Evolutionary conservation across 2,329 filamentous ascomycete species (phyloP), one percentile per base, ranked within the genome.

Genomic region (Elsinoe australis): DNA sequence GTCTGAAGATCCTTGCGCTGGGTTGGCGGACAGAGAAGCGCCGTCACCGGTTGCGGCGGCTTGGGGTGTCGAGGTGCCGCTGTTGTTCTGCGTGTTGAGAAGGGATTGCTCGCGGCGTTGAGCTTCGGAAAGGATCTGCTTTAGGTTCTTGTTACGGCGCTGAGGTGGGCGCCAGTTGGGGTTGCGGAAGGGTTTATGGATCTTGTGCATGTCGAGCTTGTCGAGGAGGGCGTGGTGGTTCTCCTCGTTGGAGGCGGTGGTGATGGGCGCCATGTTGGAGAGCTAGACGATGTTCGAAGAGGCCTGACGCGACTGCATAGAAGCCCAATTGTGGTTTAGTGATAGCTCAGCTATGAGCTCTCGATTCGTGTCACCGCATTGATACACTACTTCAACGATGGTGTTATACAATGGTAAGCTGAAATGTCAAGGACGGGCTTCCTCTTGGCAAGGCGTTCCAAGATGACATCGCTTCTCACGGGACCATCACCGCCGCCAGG

Each of bases 131-230:
- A 98, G 76, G 53, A 98, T 92, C 59, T 94, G 87, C 68, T 96
- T 96, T 68, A 96, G 83, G 67, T 95, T 96, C 74, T 98, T 98
- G 78, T 98, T 98, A 67, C 92, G 87, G 45, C 92, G 88, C 67
- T 89, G 84, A 56, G 90, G 87, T 12, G 92, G 87, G 62, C 86
- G 88, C 92, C 92, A 98, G 64, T 80, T 71, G 2, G 84, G 74
- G 63, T 88, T 95, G 66, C 90, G 89, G 74, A 95, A 98, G 60
- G 81, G 84, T 70, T 94, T 94, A 59, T 81, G 81, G 62, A 86
- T 79, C 51, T 81, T 79, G 65, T 92, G 83, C 60, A 95, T 87
- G 72, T 98, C 92, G 61, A 96, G 85, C 64, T 85, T 73, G 67
- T 95, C 87, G 57, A 98, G 82, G 52, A 96, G 83, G 57, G 80